These are phyloP conservation scores for Krasilnikovozyma curviuscula DNA, from an alignment of 768 basidiomycete genomes.

Conservation along the genomic window DNA sequence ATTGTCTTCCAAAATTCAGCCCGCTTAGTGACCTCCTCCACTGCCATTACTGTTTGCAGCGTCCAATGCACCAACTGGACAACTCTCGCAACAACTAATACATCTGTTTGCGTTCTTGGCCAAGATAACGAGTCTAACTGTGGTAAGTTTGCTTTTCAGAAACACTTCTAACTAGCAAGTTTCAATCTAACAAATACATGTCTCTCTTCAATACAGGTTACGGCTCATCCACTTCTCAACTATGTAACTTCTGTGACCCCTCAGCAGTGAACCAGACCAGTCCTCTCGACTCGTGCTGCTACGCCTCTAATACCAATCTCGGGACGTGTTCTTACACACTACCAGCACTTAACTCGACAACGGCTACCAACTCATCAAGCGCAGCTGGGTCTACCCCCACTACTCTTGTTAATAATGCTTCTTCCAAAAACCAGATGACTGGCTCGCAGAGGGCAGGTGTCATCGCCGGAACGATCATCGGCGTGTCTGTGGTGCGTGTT, in stretches of 20 bases:
- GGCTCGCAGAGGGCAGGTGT: no score
- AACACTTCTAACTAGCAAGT: not conserved
- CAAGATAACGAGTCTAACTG: not conserved
- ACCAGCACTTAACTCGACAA: no score
- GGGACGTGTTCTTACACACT: not conserved
- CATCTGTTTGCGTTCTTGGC: not conserved
- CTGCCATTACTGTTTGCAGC: not conserved
- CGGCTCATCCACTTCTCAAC: not conserved
- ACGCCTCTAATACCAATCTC: not conserved
- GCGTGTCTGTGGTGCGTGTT: no score
- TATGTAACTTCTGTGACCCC: not conserved
- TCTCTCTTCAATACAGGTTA: not conserved
- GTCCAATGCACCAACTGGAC: conserved; percentile 8
- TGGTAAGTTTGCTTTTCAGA: no score
- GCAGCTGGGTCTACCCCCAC: no score
- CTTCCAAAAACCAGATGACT: no score
- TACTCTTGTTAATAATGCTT: no score
- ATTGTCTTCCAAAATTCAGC: no score
- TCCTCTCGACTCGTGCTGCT: conserved; percentile 1
- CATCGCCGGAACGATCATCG: no score
- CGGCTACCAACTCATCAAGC: no score
- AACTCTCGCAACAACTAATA: conserved; percentile 1
- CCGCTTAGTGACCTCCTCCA: not conserved
- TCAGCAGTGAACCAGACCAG: not conserved
- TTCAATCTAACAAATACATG: not conserved